Evolutionary conservation across 2,329 filamentous ascomycete genomes (phyloP).

Genomic region (Phoma sp.): DNA sequence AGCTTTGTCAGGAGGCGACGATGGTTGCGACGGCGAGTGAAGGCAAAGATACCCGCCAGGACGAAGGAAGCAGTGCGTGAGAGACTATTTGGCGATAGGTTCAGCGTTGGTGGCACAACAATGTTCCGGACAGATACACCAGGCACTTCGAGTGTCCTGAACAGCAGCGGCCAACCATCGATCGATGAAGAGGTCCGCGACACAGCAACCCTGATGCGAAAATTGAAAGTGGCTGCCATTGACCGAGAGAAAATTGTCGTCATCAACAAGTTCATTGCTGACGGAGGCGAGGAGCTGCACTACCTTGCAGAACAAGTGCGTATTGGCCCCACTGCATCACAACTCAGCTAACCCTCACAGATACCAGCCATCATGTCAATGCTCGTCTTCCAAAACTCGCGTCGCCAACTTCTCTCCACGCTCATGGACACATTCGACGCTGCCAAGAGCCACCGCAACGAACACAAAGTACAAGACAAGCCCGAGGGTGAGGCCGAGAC

Average conservation of each 20-base stretch:
- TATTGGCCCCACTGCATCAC: not conserved
- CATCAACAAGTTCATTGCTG: constrained; percentile 79
- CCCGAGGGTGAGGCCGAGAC: constrained; percentile 56
- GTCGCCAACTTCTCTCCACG: constrained; percentile 75
- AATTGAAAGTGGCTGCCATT: constrained; percentile 74
- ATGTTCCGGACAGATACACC: constrained; percentile 37
- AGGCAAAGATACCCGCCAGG: constrained; percentile 58
- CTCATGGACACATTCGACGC: constrained; percentile 67
- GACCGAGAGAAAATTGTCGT: constrained; percentile 92
- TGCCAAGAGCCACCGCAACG: constrained; percentile 58
- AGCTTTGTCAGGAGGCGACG: constrained; percentile 90
- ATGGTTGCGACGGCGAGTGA: constrained; percentile 84
- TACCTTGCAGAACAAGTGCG: constrained; percentile 71
- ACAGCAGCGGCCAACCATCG: constrained; percentile 42
- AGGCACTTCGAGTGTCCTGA: constrained; percentile 56
- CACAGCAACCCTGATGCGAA: constrained; percentile 72
- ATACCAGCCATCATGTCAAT: constrained; percentile 61
- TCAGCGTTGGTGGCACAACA: constrained; percentile 50
- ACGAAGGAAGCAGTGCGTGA: constrained; percentile 41
- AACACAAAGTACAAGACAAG: constrained; percentile 52
- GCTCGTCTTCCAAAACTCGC: constrained; percentile 89
- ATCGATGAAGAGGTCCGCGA: constrained; percentile 66
- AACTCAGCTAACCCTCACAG: constrained; percentile 29
- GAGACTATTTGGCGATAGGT: constrained; percentile 48
- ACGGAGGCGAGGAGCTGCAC: constrained; percentile 74